Conservation (phyloP, 2,329 filamentous ascomycete species). For the Phyllosticta ampelicida region DNA sequence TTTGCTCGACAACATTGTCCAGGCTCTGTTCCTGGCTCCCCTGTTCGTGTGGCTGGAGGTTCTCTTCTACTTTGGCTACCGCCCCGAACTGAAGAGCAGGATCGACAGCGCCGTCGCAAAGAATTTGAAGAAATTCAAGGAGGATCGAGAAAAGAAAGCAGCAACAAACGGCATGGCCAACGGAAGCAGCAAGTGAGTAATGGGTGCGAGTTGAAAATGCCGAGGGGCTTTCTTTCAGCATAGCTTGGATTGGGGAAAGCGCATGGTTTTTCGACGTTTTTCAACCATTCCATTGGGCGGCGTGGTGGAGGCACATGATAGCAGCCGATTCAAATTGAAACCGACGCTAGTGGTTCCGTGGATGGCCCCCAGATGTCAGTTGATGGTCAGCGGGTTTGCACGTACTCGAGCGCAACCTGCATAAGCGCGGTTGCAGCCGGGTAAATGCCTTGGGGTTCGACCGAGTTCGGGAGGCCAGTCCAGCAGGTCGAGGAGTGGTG, state of each 20-base stretch:
- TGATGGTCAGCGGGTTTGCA: neutral
- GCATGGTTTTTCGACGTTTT: neutral
- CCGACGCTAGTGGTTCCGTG: neutral
- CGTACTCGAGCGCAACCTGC: neutral
- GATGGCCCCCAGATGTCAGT: neutral
- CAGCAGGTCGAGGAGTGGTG: neutral
- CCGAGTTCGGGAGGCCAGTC: neutral
- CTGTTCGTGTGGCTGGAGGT: constrained; percentile 97
- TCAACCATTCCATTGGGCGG: neutral
- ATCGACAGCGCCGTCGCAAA: constrained; percentile 64
- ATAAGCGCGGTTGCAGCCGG: neutral
- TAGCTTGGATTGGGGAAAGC: neutral
- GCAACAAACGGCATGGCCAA: constrained; percentile 19
- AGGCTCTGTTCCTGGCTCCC: constrained; percentile 84
- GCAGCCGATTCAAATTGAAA: neutral
- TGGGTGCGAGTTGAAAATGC: neutral
- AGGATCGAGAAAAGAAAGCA: constrained; percentile 40
- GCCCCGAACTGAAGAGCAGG: constrained; percentile 72
- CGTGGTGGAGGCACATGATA: neutral
- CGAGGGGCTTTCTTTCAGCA: neutral
- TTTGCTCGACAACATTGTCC: constrained; percentile 79
- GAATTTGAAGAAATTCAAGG: constrained; percentile 64
- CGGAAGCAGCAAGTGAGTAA: constrained; percentile 10
- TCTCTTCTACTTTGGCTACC: constrained; percentile 82
- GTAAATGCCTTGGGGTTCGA: neutral